These are phyloP conservation scores for Serpula lacrymans DNA, from an alignment of 768 basidiomycete species.

Conservation along the genomic window DNA sequence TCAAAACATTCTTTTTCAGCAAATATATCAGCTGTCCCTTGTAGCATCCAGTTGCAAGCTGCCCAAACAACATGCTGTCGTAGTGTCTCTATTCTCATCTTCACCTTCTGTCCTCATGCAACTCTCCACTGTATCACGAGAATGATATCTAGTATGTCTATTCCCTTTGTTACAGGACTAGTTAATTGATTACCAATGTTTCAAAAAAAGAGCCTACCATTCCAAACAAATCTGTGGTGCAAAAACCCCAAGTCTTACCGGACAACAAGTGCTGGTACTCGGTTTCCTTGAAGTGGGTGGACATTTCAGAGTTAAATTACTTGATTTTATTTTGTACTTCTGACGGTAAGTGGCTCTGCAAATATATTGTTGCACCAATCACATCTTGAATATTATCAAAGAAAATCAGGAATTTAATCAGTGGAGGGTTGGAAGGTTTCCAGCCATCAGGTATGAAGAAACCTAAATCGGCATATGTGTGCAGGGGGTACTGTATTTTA, in stretches of 20 bases:
- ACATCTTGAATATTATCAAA: slow-evolving; percentile 22
- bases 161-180: slow-evolving; percentile 28
- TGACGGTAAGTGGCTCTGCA: slow-evolving; percentile 9
- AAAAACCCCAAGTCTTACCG: slow-evolving; percentile 23
- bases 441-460: slow-evolving; percentile 14
- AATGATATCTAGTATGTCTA: slow-evolving; percentile 31
- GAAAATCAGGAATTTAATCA: slow-evolving; percentile 22
- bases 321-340: slow-evolving; percentile 14
- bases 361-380: slow-evolving; percentile 6
- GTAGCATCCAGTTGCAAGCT: slow-evolving; percentile 3
- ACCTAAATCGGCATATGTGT: slow-evolving; percentile 9
- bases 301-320: slow-evolving; percentile 22
- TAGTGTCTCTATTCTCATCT: slow-evolving; percentile 21
- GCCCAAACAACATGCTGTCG: slow-evolving; percentile 34
- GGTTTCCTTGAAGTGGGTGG: slow-evolving; percentile 12
- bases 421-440: slow-evolving; percentile 6
- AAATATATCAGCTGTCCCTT: slow-evolving; percentile 21
- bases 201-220: slow-evolving; percentile 22
- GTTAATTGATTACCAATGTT: slow-evolving; percentile 1
- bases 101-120: slow-evolving; percentile 15
- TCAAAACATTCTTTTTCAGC: slow-evolving; percentile 27
- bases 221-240: slow-evolving; percentile 30
- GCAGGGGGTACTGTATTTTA: slow-evolving; percentile 12
- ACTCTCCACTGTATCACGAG: slow-evolving; percentile 33
- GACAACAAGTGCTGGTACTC: slow-evolving; percentile 9